Conservation (phyloP, 306 rosid genomes). For the Cyclanthera cordifolia region DNA sequence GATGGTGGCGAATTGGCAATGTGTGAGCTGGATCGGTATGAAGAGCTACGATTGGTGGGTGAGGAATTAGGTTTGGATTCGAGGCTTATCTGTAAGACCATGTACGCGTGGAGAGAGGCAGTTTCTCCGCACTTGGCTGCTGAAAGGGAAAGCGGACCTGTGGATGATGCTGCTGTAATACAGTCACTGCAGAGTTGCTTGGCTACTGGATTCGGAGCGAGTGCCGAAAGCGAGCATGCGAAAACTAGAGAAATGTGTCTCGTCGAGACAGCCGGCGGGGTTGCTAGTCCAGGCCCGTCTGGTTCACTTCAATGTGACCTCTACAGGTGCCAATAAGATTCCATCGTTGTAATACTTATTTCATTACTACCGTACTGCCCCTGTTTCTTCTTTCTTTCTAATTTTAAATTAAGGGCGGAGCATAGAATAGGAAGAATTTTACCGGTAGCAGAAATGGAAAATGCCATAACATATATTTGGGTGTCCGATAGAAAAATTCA, state of each 20-base stretch:
- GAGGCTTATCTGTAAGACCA: conserved; percentile 62
- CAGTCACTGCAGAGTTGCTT: conserved; percentile 38
- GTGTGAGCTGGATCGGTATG: conserved; percentile 16
- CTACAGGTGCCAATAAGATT: conserved; percentile 37
- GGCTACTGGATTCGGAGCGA: conserved; percentile 18
- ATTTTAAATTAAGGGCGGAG: background rate
- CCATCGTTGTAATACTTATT: background rate
- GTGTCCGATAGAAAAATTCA: background rate
- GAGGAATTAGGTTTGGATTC: conserved; percentile 16
- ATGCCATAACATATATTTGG: background rate
- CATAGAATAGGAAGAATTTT: background rate
- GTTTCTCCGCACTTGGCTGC: conserved; percentile 89
- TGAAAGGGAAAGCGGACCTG: conserved; percentile 44
- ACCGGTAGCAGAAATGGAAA: background rate
- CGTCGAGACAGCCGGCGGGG: conserved; percentile 85
- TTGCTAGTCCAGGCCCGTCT: conserved; percentile 90
- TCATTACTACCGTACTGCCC: background rate
- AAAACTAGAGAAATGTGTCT: conserved; percentile 43
- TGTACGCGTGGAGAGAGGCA: conserved; percentile 77
- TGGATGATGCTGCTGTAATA: conserved; percentile 44
- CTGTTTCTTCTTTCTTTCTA: background rate
- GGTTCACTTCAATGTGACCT: conserved; percentile 92
- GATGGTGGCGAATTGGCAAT: conserved; percentile 1
- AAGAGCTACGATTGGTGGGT: conserved; percentile 21
- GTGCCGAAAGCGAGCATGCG: conserved; percentile 21